phyloP scores from a whole-genome alignment of 331 rosid genomes.

The Acacia concinna region DNA sequence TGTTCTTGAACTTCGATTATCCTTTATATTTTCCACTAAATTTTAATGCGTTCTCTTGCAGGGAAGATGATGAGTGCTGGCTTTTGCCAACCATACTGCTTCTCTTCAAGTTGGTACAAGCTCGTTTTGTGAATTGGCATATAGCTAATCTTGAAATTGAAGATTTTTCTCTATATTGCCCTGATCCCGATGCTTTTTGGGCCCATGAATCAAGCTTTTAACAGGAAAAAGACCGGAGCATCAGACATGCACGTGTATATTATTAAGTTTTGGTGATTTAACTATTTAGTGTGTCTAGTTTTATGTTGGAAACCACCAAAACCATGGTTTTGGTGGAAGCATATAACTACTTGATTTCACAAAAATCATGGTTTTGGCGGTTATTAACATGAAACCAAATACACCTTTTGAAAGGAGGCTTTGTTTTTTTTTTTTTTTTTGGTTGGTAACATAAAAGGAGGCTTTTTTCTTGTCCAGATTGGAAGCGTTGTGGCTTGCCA shows the following conservation, averaged over 20 bases:
- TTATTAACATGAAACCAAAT: neutral
- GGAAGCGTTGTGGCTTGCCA: constrained; percentile 29
- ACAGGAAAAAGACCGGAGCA: constrained; percentile 15
- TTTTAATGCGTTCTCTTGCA: constrained; percentile 41
- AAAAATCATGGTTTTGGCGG: neutral
- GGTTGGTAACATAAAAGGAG: too few relatives aligned
- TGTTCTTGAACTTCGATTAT: constrained; percentile 1
- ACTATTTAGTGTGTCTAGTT: neutral
- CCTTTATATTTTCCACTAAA: neutral
- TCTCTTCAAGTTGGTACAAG: constrained; percentile 72
- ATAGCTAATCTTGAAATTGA: constrained; percentile 85
- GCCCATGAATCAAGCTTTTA: constrained; percentile 73
- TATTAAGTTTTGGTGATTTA: constrained; percentile 16
- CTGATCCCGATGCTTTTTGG: constrained; percentile 94
- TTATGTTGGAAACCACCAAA: neutral
- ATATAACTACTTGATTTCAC: neutral
- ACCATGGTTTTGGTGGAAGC: neutral
- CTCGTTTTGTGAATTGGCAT: constrained; percentile 89
- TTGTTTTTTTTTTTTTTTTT: too few relatives aligned
- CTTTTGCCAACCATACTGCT: constrained; percentile 82
- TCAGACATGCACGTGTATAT: constrained; percentile 20
- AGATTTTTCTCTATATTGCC: constrained; percentile 81
- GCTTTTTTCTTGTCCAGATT: constrained; percentile 28
- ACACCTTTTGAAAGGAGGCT: constrained; percentile 5
- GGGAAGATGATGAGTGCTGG: constrained; percentile 96